Conservation (phyloP, 495 filamentous ascomycete species). For the Thozetella sp. region DNA sequence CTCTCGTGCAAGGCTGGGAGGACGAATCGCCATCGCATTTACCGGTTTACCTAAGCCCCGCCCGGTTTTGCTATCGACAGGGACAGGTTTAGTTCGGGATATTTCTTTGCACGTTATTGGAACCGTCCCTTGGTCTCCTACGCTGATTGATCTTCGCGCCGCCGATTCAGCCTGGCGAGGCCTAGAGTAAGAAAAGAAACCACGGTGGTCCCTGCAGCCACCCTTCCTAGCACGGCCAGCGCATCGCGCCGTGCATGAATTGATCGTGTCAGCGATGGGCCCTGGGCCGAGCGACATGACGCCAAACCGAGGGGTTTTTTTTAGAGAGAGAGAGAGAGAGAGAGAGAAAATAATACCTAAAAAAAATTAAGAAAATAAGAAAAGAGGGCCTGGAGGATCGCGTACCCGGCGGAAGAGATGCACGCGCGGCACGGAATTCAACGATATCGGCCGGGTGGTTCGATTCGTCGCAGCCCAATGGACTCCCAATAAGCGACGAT, state of each 20-base stretch:
- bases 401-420: not conserved
- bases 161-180: constrained; percentile 1
- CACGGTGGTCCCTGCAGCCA: not conserved
- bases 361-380: not conserved
- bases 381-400: not conserved
- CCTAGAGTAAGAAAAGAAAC: no score
- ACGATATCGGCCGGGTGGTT: not conserved
- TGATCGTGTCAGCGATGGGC: not conserved
- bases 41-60: not conserved
- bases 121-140: no score
- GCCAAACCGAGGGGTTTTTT: no score
- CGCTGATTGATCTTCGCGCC: not conserved
- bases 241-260: not conserved
- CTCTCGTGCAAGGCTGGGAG: no score
- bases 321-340: no score
- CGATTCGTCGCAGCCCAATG: not conserved
- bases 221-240: not conserved
- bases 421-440: not conserved
- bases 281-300: no score
- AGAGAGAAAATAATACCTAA: no score
- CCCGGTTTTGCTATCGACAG: not conserved
- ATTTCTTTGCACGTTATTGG: not conserved
- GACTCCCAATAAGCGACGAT: not conserved
- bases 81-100: not conserved
- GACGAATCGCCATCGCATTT: not conserved